Evolutionary conservation across 208 protist genomes (phyloP).

Genomic region (Tritrichomonas musculus): DNA sequence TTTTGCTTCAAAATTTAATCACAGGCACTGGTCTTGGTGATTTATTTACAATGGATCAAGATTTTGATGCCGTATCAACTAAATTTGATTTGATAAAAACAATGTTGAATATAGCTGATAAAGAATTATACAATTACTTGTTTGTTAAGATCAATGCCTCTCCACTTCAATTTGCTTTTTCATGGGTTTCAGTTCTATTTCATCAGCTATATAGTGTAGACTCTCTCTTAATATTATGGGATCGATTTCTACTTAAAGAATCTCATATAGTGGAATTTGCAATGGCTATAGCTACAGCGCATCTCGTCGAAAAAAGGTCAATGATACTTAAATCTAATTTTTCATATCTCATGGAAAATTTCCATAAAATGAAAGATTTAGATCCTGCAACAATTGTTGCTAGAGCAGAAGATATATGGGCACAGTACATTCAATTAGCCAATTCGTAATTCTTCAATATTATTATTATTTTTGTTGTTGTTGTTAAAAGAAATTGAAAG

Average conservation of each 20-base stretch:
- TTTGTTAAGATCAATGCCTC: neutral
- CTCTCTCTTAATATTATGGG: neutral
- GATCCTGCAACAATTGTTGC: neutral
- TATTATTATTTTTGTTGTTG: too few species aligned
- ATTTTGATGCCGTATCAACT: neutral
- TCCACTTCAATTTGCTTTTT: constrained; percentile 20
- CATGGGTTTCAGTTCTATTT: constrained; percentile 7
- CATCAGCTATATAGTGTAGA: neutral
- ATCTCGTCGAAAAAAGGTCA: neutral
- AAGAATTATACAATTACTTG: neutral
- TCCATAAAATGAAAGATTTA: neutral
- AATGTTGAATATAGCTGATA: neutral
- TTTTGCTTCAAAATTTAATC: neutral
- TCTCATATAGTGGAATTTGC: neutral
- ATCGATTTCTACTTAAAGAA: neutral
- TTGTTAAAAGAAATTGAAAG: too few species aligned
- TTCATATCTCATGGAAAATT: neutral
- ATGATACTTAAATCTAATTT: neutral
- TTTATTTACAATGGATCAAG: neutral
- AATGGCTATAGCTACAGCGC: neutral
- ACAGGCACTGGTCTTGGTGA: neutral
- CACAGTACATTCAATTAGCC: neutral
- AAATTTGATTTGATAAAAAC: neutral
- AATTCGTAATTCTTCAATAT: too few species aligned
- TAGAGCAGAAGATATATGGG: neutral